These are phyloP conservation scores for Schwanniomyces occidentalis DNA, from an alignment of 805 yeast genomes.

Conservation along the genomic window DNA sequence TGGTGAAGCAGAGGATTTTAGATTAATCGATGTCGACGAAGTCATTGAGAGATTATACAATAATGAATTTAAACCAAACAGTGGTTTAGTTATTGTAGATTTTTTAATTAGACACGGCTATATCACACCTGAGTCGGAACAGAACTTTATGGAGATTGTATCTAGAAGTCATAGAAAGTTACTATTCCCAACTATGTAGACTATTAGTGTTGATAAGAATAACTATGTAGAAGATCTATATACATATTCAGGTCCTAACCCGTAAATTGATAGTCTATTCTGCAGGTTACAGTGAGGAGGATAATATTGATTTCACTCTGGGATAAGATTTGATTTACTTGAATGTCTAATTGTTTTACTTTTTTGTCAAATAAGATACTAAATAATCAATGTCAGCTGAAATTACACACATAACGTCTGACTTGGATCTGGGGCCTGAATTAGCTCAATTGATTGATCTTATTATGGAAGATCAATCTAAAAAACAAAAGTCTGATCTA, in stretches of 20 bases:
- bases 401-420: conserved; percentile 1
- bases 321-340: no score
- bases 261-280: no score
- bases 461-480: conserved; percentile 1
- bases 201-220: no score
- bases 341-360: no score
- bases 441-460: conserved; percentile 2
- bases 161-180: conserved; percentile 63
- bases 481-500: neutral
- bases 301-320: no score
- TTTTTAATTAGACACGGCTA: conserved; percentile 85
- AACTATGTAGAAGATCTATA: no score
- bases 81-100: conserved; percentile 77
- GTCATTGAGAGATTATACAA: conserved; percentile 48
- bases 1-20: conserved; percentile 71
- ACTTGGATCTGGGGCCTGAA: conserved; percentile 1
- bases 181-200: conserved; percentile 58
- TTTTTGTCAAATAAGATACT: no score
- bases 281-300: no score
- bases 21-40: conserved; percentile 60
- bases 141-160: conserved; percentile 60
- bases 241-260: no score
- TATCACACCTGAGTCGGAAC: conserved; percentile 65
- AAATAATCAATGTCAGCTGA: conserved; percentile 1
- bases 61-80: conserved; percentile 85